These are phyloP conservation scores for Geotrichum ghanense DNA, from an alignment of 805 yeast species.

Conservation along the genomic window DNA sequence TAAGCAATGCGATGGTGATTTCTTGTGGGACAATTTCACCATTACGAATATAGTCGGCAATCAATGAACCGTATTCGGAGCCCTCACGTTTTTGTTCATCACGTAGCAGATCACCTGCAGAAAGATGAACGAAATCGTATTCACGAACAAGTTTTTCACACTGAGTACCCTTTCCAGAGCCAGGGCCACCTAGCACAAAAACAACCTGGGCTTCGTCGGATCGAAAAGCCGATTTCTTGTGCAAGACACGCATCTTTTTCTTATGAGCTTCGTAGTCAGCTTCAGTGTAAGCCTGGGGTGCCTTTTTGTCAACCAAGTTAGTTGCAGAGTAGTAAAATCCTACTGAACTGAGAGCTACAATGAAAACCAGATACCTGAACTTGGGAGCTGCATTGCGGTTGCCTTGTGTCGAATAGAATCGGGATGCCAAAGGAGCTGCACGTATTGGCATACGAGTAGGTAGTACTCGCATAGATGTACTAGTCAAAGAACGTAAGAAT, in stretches of 20 bases:
- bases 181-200: constrained; percentile 92
- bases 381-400: constrained; percentile 19
- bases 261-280: constrained; percentile 28
- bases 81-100: constrained; percentile 82
- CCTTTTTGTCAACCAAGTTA: constrained; percentile 20
- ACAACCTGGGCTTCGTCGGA: constrained; percentile 64
- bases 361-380: constrained; percentile 22
- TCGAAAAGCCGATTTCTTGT: constrained; percentile 35
- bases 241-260: constrained; percentile 15
- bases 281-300: constrained; percentile 19
- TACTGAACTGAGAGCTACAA: constrained; percentile 24
- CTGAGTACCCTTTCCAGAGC: constrained; percentile 97
- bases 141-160: constrained; percentile 76
- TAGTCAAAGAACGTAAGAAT: no score
- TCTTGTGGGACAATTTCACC: constrained; percentile 91
- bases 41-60: constrained; percentile 71
- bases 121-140: constrained; percentile 72
- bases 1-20: neutral
- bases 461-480: no score
- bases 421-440: no score
- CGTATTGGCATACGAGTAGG: no score
- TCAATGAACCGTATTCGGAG: constrained; percentile 75
- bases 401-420: neutral
- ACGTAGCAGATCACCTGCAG: constrained; percentile 94
- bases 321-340: constrained; percentile 23